Evolutionary conservation across 2,329 filamentous ascomycete species (phyloP).

Genomic region (Aureobasidium sp.): DNA sequence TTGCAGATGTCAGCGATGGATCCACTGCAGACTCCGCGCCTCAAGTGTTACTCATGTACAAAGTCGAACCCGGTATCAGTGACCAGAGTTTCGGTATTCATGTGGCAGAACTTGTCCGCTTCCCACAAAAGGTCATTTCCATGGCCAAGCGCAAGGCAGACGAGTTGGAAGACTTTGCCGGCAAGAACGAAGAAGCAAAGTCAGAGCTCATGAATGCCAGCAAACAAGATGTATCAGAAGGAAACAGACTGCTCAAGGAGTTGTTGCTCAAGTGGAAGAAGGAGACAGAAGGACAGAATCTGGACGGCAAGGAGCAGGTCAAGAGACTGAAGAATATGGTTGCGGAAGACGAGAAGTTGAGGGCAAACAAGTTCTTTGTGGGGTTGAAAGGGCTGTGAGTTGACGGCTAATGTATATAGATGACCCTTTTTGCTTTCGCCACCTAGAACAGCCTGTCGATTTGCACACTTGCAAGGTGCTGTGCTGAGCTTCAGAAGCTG

Average conservation of each 20-base stretch:
- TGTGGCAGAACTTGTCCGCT: slow-evolving; percentile 91
- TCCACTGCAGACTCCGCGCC: slow-evolving; percentile 39
- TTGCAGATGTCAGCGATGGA: slow-evolving; percentile 71
- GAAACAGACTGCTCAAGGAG: slow-evolving; percentile 75
- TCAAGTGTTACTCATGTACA: slow-evolving; percentile 91
- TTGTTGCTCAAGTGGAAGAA: slow-evolving; percentile 81
- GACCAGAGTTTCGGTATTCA: slow-evolving; percentile 98
- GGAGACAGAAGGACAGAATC: slow-evolving; percentile 55
- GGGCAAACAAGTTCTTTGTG: slow-evolving; percentile 62
- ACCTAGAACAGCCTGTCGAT: no score
- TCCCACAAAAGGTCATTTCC: slow-evolving; percentile 92
- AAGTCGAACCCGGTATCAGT: slow-evolving; percentile 89
- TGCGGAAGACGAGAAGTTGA: slow-evolving; percentile 58
- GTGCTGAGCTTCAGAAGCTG: no score
- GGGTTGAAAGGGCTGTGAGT: slow-evolving; percentile 42
- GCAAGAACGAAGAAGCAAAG: slow-evolving; percentile 56
- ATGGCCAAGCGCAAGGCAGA: slow-evolving; percentile 99
- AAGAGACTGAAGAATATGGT: slow-evolving; percentile 72
- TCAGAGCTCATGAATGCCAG: slow-evolving; percentile 53
- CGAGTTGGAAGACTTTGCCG: slow-evolving; percentile 91
- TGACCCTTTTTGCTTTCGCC: no score
- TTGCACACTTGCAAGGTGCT: no score
- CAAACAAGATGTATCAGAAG: slow-evolving; percentile 83
- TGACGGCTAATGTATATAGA: no score
- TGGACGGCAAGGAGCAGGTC: slow-evolving; percentile 52